Conservation (phyloP, 768 basidiomycete species). For the Dentipellis sp. region DNA sequence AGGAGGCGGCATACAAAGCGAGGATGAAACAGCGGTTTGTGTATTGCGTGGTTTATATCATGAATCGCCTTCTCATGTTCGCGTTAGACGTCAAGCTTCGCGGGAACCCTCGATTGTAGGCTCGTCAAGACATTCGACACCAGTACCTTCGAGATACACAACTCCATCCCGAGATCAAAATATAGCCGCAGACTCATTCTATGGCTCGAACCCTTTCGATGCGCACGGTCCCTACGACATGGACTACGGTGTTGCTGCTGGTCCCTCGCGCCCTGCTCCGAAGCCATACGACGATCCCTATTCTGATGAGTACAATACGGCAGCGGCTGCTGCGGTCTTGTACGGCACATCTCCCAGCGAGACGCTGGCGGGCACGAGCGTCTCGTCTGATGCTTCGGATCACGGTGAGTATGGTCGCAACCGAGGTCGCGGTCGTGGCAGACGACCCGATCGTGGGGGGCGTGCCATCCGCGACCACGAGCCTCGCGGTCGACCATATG, state of each 20-base stretch:
- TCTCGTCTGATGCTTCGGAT: slow-evolving; percentile 1
- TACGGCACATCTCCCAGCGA: neutral
- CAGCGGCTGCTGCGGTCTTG: neutral
- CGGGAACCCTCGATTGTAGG: slow-evolving; percentile 34
- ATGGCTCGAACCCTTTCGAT: slow-evolving; percentile 54
- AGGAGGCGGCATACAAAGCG: slow-evolving; percentile 67
- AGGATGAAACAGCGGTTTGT: slow-evolving; percentile 51
- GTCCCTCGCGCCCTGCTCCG: slow-evolving; percentile 55
- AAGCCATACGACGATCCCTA: slow-evolving; percentile 79
- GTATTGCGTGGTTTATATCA: neutral
- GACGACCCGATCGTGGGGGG: slow-evolving; percentile 22
- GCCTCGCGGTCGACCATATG: slow-evolving; percentile 17
- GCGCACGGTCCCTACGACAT: slow-evolving; percentile 63
- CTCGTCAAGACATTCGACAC: slow-evolving; percentile 40
- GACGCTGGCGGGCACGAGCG: neutral
- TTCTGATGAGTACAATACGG: slow-evolving; percentile 21
- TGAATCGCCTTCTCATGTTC: too few relatives aligned
- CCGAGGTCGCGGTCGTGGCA: slow-evolving; percentile 16
- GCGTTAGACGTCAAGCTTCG: slow-evolving; percentile 41
- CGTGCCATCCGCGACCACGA: slow-evolving; percentile 20
- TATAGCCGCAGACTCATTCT: slow-evolving; percentile 33
- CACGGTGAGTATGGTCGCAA: slow-evolving; percentile 28
- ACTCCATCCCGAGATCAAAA: slow-evolving; percentile 47
- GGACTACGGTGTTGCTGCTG: slow-evolving; percentile 21
- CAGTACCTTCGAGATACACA: slow-evolving; percentile 41